These are phyloP conservation scores for Cercospora sesami DNA, from an alignment of 2,329 filamentous ascomycete species.

Conservation along the genomic window DNA sequence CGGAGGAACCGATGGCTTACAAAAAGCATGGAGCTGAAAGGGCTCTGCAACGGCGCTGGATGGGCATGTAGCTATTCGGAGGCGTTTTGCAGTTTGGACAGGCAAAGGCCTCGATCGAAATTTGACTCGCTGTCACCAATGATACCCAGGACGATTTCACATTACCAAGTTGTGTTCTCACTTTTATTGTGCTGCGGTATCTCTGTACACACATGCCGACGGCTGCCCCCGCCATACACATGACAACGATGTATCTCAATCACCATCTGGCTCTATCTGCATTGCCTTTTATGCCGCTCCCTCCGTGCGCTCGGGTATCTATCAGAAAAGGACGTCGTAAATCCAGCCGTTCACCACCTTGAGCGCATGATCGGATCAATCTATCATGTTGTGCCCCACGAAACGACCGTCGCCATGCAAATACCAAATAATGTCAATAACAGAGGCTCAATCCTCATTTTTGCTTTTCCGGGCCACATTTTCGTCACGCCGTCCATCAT, in stretches of 20 bases:
- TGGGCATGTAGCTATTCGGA: not conserved
- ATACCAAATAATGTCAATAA: not conserved
- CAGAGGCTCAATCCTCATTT: not conserved
- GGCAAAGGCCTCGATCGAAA: not conserved
- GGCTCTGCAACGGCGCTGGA: not conserved
- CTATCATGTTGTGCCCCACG: not conserved
- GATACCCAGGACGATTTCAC: not conserved
- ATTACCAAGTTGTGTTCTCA: not conserved
- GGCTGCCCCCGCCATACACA: not conserved
- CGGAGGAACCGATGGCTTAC: not conserved
- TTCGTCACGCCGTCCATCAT: not conserved
- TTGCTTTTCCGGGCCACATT: not conserved
- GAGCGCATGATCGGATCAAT: constrained; percentile 8
- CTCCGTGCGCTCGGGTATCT: constrained; percentile 10
- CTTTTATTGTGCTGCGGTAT: constrained; percentile 2
- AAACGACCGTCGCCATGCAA: constrained; percentile 3
- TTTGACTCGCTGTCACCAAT: not conserved
- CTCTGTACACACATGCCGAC: not conserved
- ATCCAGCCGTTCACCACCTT: constrained; percentile 5
- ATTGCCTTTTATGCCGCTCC: not conserved
- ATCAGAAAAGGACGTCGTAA: constrained; percentile 9
- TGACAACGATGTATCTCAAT: not conserved
- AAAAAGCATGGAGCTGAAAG: not conserved
- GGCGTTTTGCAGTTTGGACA: not conserved
- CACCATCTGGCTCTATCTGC: constrained; percentile 3